A percentile compares a stretch with the other conserved stretches of the same genome.
phyloP scores from a whole-genome alignment of 2,329 filamentous ascomycete genomes.

The Fusarium coicis region DNA sequence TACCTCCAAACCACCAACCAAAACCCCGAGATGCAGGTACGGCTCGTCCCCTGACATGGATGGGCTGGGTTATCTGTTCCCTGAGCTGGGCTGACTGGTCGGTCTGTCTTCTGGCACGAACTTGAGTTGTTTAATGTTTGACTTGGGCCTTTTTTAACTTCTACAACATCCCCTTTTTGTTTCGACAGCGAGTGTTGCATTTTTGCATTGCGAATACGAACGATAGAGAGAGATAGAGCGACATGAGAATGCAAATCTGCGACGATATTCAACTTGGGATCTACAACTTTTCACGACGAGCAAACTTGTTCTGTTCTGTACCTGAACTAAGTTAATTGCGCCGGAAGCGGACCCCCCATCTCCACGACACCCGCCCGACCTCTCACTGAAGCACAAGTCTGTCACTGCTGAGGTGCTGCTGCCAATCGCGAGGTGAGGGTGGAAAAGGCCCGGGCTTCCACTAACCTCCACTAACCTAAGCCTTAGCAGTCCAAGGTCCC shows the following conservation, averaged over 20 bases:
- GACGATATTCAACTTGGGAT: not conserved
- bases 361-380: conserved; percentile 22
- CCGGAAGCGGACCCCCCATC: conserved; percentile 37
- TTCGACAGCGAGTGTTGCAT: not conserved
- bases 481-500: conserved; percentile 27
- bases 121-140: conserved; percentile 15
- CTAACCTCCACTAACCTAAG: conserved; percentile 30
- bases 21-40: conserved; percentile 41
- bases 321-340: conserved; percentile 24
- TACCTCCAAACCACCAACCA: conserved; percentile 40
- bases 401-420: not conserved
- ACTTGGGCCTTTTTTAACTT: conserved; percentile 17
- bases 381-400: conserved; percentile 17
- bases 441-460: conserved; percentile 31
- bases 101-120: conserved; percentile 26
- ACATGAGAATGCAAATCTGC: conserved; percentile 13
- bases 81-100: conserved; percentile 10
- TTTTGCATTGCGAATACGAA: conserved; percentile 8
- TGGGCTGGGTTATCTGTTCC: conserved; percentile 12
- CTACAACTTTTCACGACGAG: not conserved
- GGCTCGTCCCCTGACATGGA: conserved; percentile 45
- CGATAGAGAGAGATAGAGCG: not conserved
- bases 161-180: conserved; percentile 4
- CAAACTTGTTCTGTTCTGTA: conserved; percentile 7
- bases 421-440: conserved; percentile 24